Evolutionary conservation across 495 filamentous ascomycete species (phyloP).

Genomic region (Lasiosphaeria miniovina): DNA sequence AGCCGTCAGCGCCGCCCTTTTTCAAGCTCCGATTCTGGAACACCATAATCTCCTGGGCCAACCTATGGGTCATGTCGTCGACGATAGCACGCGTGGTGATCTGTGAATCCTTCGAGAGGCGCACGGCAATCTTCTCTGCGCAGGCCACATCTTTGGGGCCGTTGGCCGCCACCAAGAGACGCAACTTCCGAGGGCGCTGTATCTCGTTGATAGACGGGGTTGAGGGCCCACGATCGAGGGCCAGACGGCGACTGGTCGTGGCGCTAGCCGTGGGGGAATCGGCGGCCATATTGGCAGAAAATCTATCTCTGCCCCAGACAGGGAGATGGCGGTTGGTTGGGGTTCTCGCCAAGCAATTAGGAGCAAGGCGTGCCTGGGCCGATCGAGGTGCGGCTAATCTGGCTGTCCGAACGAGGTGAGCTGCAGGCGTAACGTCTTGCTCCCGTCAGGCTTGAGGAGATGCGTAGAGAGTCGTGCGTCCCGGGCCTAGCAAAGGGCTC

Average conservation of each 20-base stretch:
- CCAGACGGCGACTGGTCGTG: background rate
- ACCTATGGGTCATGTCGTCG: slow-evolving; percentile 49
- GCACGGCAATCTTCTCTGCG: slow-evolving; percentile 52
- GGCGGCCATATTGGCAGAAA: slow-evolving; percentile 1
- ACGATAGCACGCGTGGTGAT: slow-evolving; percentile 54
- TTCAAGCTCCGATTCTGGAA: slow-evolving; percentile 43
- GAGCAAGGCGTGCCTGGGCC: too few species aligned
- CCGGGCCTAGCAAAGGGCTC: too few species aligned
- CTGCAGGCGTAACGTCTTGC: too few species aligned
- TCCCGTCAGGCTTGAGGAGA: too few species aligned
- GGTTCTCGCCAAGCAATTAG: too few species aligned
- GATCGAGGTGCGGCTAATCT: too few species aligned
- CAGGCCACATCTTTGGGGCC: slow-evolving; percentile 49
- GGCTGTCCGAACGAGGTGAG: too few species aligned
- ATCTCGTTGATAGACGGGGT: slow-evolving; percentile 40
- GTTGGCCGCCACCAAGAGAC: slow-evolving; percentile 51
- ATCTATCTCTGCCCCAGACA: background rate
- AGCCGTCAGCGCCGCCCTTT: slow-evolving; percentile 23
- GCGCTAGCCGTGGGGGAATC: slow-evolving; percentile 2
- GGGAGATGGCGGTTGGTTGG: background rate
- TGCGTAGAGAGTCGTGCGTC: too few species aligned
- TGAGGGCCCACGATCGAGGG: slow-evolving; percentile 20
- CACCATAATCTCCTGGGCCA: slow-evolving; percentile 51
- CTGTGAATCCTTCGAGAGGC: slow-evolving; percentile 52
- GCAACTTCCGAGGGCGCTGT: slow-evolving; percentile 43